Base-by-base conservation (phyloP, 129 eudicot genomes). In the Tanacetum coccineum region DNA sequence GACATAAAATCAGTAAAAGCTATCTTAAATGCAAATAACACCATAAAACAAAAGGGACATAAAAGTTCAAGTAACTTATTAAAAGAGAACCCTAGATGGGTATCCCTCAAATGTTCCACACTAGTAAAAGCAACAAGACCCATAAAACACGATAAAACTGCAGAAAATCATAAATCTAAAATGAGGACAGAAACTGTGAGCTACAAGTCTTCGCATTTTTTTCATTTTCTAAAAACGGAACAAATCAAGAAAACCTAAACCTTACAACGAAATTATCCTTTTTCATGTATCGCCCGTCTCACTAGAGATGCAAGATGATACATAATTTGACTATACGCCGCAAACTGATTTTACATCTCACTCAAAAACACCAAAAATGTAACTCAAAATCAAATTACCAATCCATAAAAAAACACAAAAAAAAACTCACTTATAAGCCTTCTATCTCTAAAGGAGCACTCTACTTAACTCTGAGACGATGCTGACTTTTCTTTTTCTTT, bases 291-390 rank as follows among this genome's bases (percentile, higher is more conserved):
- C 83, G 32, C 74, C 51, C 58, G 62, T 65, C 76, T 80, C 81
- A 73, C 75, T 75, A 71, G 81, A 80, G 81, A 84, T 67, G 77
- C 70, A 77, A 60, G 89, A 75, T 72, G 86, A 75, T 75, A 78
- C 80, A 67, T 67, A 78, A 70, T 66, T 76, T 79, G 79, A 78
- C 86, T 75, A 84, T 81, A 84, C 39, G 78, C 86, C 84, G 80
- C 76, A 84, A 65, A 68, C 89, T 81, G 84, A 81, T 84, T 79
- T 78, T 84, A 84, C 89, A 84, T 73, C 85, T 80, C 89, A 81
- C 89, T 75, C 86, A 60, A 78, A 79, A 55, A 48, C 54, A 78
- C 74, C 81, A 70, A 78, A 64, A 81, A 71, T 74, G 81, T 71
- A 78, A 74, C 74, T 67, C 72, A 68, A 78, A 67, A 71, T 46